A percentile compares a stretch with the other conserved stretches of the same genome.
These are phyloP conservation scores for Pichia nakasei DNA, from an alignment of 805 yeast species.

Conservation along the genomic window DNA sequence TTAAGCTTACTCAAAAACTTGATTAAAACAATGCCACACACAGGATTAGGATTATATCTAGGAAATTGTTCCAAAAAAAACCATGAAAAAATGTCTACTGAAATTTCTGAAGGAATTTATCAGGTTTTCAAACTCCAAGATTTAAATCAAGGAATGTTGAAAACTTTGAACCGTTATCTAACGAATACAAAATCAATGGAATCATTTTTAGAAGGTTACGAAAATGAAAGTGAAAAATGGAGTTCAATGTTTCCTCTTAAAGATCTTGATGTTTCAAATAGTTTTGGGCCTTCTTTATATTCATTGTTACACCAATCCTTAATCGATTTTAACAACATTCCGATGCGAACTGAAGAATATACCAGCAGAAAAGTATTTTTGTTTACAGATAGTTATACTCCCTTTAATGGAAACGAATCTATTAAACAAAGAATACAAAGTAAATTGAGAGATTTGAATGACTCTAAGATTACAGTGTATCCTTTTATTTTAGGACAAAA, in stretches of 20 bases:
- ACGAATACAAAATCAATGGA: conserved; percentile 27
- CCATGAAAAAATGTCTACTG: neutral
- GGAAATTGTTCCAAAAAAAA: conserved; percentile 36
- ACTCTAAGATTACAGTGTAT: conserved; percentile 41
- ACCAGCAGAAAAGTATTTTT: conserved; percentile 54
- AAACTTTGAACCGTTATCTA: conserved; percentile 40
- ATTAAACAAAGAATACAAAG: conserved; percentile 43
- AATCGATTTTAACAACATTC: conserved; percentile 42
- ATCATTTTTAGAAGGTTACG: conserved; percentile 4
- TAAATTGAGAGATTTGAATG: conserved; percentile 51
- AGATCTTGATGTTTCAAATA: conserved; percentile 15
- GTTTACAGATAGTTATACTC: conserved; percentile 70
- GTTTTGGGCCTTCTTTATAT: conserved; percentile 28
- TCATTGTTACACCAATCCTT: conserved; percentile 42
- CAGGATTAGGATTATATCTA: conserved; percentile 68
- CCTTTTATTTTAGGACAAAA: conserved; percentile 48
- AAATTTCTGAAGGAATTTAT: conserved; percentile 31
- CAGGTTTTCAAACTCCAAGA: conserved; percentile 45
- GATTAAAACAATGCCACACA: conserved; percentile 53
- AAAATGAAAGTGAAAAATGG: conserved; percentile 5
- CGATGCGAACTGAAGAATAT: conserved; percentile 34
- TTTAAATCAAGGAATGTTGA: conserved; percentile 50
- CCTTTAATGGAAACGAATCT: conserved; percentile 36
- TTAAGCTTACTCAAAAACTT: conserved; percentile 56
- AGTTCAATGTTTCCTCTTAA: conserved; percentile 24